Percentiles rank a stretch among this genome's conserved stretches.
These are phyloP conservation scores for Hemisphaericaspora xylofermentans DNA, from an alignment of 1,139 yeast genomes.

Conservation along the genomic window DNA sequence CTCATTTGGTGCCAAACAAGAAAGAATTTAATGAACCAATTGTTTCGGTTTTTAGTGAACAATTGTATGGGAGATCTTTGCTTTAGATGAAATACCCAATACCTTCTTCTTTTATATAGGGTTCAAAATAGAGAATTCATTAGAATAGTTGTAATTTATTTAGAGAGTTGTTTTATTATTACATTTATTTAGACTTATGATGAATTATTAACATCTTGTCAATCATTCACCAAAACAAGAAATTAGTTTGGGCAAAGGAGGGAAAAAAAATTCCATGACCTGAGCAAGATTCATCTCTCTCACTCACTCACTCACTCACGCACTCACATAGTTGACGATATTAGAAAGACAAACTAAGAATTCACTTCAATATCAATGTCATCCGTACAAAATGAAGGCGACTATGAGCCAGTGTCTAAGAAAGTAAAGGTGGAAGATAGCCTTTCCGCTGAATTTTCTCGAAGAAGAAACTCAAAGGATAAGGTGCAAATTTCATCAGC, in stretches of 20 bases:
- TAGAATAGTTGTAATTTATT: not conserved
- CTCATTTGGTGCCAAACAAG: conserved; percentile 35
- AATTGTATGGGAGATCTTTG: conserved; percentile 16
- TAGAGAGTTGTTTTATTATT: no score
- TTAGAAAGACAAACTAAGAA: no score
- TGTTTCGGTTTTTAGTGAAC: conserved; percentile 23
- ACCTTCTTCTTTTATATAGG: not conserved
- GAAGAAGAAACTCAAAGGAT: conserved; percentile 18
- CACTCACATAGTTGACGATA: no score
- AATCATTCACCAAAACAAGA: no score
- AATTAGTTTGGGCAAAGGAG: no score
- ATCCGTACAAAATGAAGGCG: not conserved
- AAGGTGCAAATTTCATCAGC: conserved; percentile 20
- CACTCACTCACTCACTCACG: no score
- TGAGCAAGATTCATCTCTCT: no score
- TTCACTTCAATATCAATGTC: not conserved
- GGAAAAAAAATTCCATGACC: no score
- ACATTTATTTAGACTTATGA: no score
- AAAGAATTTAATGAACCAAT: conserved; percentile 29
- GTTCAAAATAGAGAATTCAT: not conserved
- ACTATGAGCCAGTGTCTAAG: conserved; percentile 6
- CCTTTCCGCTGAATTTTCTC: conserved; percentile 26
- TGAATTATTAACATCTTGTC: no score
- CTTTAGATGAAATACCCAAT: conserved; percentile 10
- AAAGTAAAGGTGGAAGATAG: conserved; percentile 10